Conservation (phyloP, 2,329 filamentous ascomycete species). For the Colletotrichum sp. region DNA sequence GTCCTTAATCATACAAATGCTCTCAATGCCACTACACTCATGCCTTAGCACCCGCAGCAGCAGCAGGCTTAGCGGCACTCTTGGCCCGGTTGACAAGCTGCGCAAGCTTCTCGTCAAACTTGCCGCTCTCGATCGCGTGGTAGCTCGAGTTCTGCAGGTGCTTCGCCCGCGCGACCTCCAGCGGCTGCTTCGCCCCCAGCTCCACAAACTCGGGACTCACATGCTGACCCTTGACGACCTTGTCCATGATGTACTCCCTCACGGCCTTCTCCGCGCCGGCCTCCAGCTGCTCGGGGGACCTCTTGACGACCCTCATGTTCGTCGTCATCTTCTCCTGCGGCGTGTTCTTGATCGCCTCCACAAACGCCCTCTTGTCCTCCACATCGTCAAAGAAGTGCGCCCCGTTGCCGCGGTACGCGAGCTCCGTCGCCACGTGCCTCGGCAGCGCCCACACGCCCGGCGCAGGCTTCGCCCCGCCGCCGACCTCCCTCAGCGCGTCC, state of each 20-base stretch:
- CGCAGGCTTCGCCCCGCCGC: neutral
- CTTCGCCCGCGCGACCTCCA: conserved; percentile 38
- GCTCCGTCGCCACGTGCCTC: conserved; percentile 34
- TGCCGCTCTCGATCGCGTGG: conserved; percentile 32
- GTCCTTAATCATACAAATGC: conserved; percentile 8
- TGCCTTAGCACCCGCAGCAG: conserved; percentile 23
- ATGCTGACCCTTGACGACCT: conserved; percentile 39
- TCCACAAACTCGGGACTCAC: conserved; percentile 36
- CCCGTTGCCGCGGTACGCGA: conserved; percentile 20
- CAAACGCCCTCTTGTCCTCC: conserved; percentile 22
- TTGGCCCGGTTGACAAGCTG: conserved; percentile 31
- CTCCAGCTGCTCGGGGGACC: conserved; percentile 30
- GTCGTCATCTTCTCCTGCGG: neutral
- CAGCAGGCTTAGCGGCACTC: conserved; percentile 20
- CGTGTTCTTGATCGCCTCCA: conserved; percentile 18
- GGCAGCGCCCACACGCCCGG: conserved; percentile 13
- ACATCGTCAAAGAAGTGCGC: conserved; percentile 24
- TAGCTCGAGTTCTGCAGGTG: conserved; percentile 44
- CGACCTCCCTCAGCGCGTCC: neutral
- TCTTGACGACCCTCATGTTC: conserved; percentile 10
- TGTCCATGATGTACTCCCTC: conserved; percentile 34
- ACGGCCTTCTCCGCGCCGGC: conserved; percentile 36
- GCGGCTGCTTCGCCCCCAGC: conserved; percentile 26
- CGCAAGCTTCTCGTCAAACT: conserved; percentile 44
- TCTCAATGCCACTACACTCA: neutral